phyloP scores from a whole-genome alignment of 257 asterid species.

The Dorcoceras hygrometricum region DNA sequence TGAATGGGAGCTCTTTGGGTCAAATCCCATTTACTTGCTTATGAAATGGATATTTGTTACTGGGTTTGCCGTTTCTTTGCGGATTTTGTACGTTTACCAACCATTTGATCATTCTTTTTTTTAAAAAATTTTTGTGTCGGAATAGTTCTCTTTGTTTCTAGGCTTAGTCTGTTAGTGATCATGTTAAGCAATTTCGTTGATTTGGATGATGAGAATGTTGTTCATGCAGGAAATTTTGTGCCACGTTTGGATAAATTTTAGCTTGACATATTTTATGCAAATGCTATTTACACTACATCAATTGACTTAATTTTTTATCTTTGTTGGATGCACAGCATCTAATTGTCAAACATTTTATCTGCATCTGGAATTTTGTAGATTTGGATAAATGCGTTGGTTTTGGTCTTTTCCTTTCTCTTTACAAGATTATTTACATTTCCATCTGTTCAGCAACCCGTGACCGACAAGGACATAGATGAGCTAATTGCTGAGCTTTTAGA shows the following conservation, averaged over 20 bases:
- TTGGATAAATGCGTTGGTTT: background rate
- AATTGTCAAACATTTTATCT: background rate
- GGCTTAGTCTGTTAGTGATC: background rate
- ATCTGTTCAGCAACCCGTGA: constrained; percentile 69
- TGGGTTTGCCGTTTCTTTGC: constrained; percentile 22
- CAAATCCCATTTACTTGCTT: background rate
- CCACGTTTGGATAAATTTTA: background rate
- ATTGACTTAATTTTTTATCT: background rate
- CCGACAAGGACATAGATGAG: constrained; percentile 81
- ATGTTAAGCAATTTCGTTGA: background rate
- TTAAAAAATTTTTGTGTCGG: constrained; percentile 2
- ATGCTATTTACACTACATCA: background rate
- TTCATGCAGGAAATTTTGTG: background rate
- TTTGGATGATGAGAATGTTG: constrained; percentile 5
- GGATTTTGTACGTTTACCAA: constrained; percentile 20
- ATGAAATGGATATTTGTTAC: background rate
- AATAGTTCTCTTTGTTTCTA: background rate
- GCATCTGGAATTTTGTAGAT: background rate
- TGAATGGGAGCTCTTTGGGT: background rate
- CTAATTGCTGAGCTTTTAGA: constrained; percentile 82
- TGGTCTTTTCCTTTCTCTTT: background rate
- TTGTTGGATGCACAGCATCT: background rate
- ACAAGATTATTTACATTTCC: background rate
- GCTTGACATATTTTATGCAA: background rate
- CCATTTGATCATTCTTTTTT: constrained; percentile 25